phyloP scores from a whole-genome alignment of 106 monocot species.

The Dendrobium chrysotoxum region DNA sequence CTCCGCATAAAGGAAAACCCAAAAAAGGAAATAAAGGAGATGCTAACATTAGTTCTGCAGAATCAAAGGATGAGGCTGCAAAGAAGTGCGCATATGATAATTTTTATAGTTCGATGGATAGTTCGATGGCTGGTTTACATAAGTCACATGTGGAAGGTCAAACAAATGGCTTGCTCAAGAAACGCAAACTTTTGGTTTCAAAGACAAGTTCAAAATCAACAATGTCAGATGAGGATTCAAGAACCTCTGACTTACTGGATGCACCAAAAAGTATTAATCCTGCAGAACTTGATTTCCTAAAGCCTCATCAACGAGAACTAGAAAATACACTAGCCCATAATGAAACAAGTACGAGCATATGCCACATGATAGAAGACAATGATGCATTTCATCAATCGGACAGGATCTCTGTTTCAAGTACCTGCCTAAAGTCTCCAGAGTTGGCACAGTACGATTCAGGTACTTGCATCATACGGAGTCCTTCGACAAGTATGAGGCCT shows the following conservation, averaged over 20 bases:
- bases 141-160: background rate
- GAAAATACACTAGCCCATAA: background rate
- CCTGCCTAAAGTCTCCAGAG: constrained; percentile 10
- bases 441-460: constrained; percentile 6
- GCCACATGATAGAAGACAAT: background rate
- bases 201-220: constrained; percentile 13
- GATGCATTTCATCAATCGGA: constrained; percentile 23
- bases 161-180: constrained; percentile 4
- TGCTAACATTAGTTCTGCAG: background rate
- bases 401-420: constrained; percentile 12
- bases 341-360: background rate
- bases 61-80: background rate
- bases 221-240: constrained; percentile 7
- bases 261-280: background rate
- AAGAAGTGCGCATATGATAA: background rate
- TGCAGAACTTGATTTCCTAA: background rate
- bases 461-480: constrained; percentile 1
- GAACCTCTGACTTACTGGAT: constrained; percentile 1
- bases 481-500: background rate
- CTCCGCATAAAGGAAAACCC: background rate
- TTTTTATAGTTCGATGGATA: background rate
- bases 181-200: constrained; percentile 16
- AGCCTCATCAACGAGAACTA: background rate
- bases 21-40: background rate
- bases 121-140: background rate